A percentile compares a stretch with the other conserved stretches of the same genome.
Conservation (phyloP, 768 basidiomycete species). For the Cyathus striatus region DNA sequence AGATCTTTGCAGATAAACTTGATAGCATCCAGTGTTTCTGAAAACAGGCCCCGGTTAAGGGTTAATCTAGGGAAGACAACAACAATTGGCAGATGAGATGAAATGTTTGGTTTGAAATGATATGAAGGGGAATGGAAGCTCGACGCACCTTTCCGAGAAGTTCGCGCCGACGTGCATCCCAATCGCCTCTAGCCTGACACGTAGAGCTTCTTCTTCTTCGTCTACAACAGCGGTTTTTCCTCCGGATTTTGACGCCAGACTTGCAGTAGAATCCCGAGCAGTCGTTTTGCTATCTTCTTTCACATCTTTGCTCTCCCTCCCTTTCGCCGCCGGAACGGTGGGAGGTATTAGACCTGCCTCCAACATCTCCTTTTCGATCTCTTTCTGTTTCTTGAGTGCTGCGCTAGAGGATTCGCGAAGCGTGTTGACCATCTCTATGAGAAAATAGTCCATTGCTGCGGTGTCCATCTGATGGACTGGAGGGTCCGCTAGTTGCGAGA, state of each 20-base stretch:
- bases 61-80: slow-evolving; percentile 53
- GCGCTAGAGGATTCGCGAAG: slow-evolving; percentile 71
- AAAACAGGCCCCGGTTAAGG: slow-evolving; percentile 67
- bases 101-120: no score
- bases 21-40: slow-evolving; percentile 83
- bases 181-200: slow-evolving; percentile 71
- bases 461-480: slow-evolving; percentile 58
- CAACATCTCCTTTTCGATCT: slow-evolving; percentile 73
- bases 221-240: slow-evolving; percentile 35
- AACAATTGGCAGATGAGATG: no score
- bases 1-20: slow-evolving; percentile 97
- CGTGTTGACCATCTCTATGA: slow-evolving; percentile 75
- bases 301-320: slow-evolving; percentile 19
- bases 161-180: slow-evolving; percentile 85
- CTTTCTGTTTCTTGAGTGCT: slow-evolving; percentile 61
- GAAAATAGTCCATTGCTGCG: slow-evolving; percentile 78
- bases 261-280: slow-evolving; percentile 40
- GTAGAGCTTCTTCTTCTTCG: slow-evolving; percentile 72
- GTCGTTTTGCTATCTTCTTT: no score
- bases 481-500: slow-evolving; percentile 62
- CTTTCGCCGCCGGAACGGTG: slow-evolving; percentile 34
- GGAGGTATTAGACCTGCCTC: slow-evolving; percentile 66
- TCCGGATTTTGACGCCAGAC: slow-evolving; percentile 25
- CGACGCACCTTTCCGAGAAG: slow-evolving; percentile 73
- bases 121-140: no score